Percentiles rank a stretch among this genome's conserved stretches.
phyloP scores from a whole-genome alignment of 2,329 filamentous ascomycete genomes.

The Epichloe elymi region DNA sequence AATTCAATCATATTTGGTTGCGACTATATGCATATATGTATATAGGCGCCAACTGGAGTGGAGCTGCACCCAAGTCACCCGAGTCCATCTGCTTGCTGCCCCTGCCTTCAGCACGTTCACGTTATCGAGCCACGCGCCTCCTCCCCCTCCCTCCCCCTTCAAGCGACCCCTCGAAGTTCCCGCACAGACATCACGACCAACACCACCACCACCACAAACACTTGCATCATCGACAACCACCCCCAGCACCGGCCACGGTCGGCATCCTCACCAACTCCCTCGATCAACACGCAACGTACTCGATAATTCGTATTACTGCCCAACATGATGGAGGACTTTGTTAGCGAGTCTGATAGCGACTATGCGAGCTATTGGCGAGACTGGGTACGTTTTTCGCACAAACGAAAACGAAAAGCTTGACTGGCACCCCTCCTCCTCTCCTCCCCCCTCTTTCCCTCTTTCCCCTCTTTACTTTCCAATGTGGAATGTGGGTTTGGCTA shows the following conservation, averaged over 20 bases:
- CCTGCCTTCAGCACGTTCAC: constrained; percentile 3
- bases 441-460: too few species aligned
- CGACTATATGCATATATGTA: too few species aligned
- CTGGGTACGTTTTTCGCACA: constrained; percentile 55
- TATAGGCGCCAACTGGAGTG: too few species aligned
- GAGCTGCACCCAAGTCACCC: too few species aligned
- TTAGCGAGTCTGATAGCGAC: constrained; percentile 94
- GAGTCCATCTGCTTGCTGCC: too few species aligned
- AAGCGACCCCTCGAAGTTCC: too few species aligned
- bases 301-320: not conserved
- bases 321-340: constrained; percentile 81
- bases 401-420: not conserved
- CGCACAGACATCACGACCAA: not conserved
- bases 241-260: constrained; percentile 1
- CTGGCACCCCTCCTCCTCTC: not conserved
- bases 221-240: not conserved
- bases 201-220: not conserved
- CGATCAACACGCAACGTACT: not conserved
- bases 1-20: too few species aligned
- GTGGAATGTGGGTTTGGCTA: not conserved
- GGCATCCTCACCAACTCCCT: not conserved
- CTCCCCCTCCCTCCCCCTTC: too few species aligned
- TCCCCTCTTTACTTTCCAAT: too few species aligned
- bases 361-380: constrained; percentile 99
- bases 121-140: constrained; percentile 1